Percentiles rank a stretch among this genome's conserved stretches.
These are phyloP conservation scores for Yamadazyma buinensis DNA, from an alignment of 1,139 yeast species.

Conservation along the genomic window DNA sequence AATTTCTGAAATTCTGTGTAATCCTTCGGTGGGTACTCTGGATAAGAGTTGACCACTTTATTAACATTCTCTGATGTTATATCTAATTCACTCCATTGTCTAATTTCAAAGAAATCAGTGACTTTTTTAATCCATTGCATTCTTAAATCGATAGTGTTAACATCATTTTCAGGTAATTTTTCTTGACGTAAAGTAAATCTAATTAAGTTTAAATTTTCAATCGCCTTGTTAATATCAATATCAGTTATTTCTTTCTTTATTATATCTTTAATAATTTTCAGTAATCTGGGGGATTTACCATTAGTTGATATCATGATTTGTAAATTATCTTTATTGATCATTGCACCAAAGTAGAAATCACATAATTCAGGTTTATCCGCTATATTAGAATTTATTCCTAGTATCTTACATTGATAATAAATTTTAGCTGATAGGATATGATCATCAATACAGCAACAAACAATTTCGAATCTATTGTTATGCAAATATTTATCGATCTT, in stretches of 20 bases:
- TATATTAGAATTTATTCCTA: slow-evolving; percentile 67
- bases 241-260: slow-evolving; percentile 46
- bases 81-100: slow-evolving; percentile 54
- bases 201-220: slow-evolving; percentile 58
- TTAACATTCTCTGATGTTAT: slow-evolving; percentile 19
- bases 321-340: slow-evolving; percentile 70
- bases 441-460: slow-evolving; percentile 75
- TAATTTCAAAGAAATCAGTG: slow-evolving; percentile 58
- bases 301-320: slow-evolving; percentile 84
- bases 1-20: slow-evolving; percentile 22
- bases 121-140: slow-evolving; percentile 71
- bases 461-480: slow-evolving; percentile 53
- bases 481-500: slow-evolving; percentile 30
- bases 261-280: slow-evolving; percentile 59
- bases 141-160: slow-evolving; percentile 52
- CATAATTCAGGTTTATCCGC: slow-evolving; percentile 83
- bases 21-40: slow-evolving; percentile 40
- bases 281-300: slow-evolving; percentile 78
- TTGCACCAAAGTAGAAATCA: slow-evolving; percentile 84
- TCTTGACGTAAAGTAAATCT: slow-evolving; percentile 49
- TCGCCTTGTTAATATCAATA: slow-evolving; percentile 51
- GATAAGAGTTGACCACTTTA: slow-evolving; percentile 32
- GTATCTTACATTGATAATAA: slow-evolving; percentile 54
- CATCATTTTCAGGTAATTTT: slow-evolving; percentile 44
- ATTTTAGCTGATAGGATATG: slow-evolving; percentile 57